Base-by-base conservation (phyloP, 345 rosid genomes). In the Trapa incisa region DNA sequence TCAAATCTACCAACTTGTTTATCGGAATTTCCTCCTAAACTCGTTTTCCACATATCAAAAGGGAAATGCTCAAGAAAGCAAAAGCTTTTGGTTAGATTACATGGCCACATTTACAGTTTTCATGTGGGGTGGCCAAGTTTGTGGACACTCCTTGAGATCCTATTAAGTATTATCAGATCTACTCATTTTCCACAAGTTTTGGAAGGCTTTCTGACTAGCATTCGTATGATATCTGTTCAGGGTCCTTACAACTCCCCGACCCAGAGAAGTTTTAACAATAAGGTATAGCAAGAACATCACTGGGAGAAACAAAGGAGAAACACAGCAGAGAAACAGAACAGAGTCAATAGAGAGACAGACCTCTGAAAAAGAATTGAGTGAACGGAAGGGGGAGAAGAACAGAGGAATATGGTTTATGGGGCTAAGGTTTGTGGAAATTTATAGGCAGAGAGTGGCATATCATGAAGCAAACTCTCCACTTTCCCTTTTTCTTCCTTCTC, bases 1-100 rank as follows among this genome's bases (percentile, higher is more conserved):
- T 74, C 72, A 10, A 72, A 79, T 81, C 78, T 61, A 72, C 73
- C 65, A 72, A 41, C 43, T 41, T 1, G 43, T 41, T 22, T 22
- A 22, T 22, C 29, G 29, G 29, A 22, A 22, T 22, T 22, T 22
- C 29, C 29, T 22, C 29, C 29, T 45, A 45, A 11, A 45, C 48
- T 45, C 13, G 13, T 45, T 45, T 45, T 45, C 48, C 48, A 11
- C 48, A 45, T 3, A 11, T 45, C 48, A 45, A 11, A 2, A 13
- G 48, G 12, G 11, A 45, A 7, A 7, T 45, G 48, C 1, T 45
- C 48, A 4, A 45, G 48, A 45, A 13, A 54, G 33, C 60, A 54
- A 17, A 4, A 6, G 22, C 35, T 6, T 4, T 6, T 17, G 35
- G 60, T 45, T 9, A 15, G 60, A 54, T 54, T 35, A n/a, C n/a